Evolutionary conservation across 192 early-diverging fungal species (phyloP).

Genomic region (Neocallimastix lanati): DNA sequence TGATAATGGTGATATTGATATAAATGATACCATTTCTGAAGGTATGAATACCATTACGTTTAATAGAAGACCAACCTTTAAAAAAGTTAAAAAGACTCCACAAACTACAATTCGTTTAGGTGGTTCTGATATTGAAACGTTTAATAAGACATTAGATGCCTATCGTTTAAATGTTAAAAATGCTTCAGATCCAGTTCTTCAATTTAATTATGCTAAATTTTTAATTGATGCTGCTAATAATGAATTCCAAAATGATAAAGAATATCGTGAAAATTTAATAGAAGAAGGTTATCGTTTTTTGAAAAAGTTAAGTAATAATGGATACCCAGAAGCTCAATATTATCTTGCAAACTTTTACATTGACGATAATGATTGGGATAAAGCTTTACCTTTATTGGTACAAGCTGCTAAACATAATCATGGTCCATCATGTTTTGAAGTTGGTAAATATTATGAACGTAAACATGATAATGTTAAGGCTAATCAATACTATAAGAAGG

Average conservation of each 20-base stretch:
- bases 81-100: not conserved
- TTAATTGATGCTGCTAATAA: not conserved
- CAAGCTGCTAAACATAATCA: not conserved
- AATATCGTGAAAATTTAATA: not conserved
- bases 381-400: constrained; percentile 1
- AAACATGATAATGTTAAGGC: not conserved
- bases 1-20: not conserved
- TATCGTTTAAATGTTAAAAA: not conserved
- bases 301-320: constrained; percentile 2
- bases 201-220: not conserved
- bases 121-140: not conserved
- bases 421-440: not conserved
- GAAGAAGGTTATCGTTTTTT: constrained; percentile 5
- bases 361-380: constrained; percentile 3
- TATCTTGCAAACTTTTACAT: constrained; percentile 1
- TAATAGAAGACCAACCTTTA: not conserved
- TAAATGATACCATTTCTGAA: not conserved
- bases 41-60: not conserved
- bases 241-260: not conserved
- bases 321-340: constrained; percentile 3
- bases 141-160: not conserved
- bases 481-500: not conserved
- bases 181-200: not conserved
- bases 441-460: not conserved
- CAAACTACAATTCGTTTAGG: not conserved